Evolutionary conservation across 208 protist species (phyloP), one percentile per base, ranked within the genome.

Genomic region (Leptomonas pyrrhocoris): DNA sequence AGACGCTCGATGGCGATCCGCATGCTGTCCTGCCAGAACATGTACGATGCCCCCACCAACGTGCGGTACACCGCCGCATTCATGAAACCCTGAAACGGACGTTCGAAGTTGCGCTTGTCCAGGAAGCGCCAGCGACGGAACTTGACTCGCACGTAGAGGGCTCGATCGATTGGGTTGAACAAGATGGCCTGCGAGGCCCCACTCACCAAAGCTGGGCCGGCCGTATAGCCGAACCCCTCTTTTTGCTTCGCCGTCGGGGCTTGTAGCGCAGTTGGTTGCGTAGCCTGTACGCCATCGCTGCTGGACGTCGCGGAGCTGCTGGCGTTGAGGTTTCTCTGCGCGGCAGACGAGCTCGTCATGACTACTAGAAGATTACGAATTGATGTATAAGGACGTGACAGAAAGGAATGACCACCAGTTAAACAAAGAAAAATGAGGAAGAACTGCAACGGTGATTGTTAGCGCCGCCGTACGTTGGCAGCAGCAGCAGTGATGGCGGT

Each of bases 31-130:
- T 97, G 93, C 84, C 84, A 97, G 62, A 97, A 95, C 66, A 97
- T 86, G 81, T 97, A 97, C 18, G 90, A 94, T 9, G 86, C 88
- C 3, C 86, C 85, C 2, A 94, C 88, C 34, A 95, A 60, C 21
- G 93, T 97, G 27, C 93, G 86, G 58, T 97, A 97, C 2, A 97
- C 81, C 1, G 88, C 88, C 2, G 93, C 93, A 59, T 97, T 97
- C 71, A 92, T 62, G 66, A 97, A 95, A 19, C 93, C 90, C 63
- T 97, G 93, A 81, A 97, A 97, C 0, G 93, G 93, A 3, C 84
- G 90, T 54, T 93, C 86, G 80, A 95, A 97, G 57, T 97, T 97
- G 6, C 88, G 80, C 58, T 77, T 71, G 71, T 95, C 93, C 16
- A 95, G 73, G 76, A 95, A 95, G 30, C 64, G 78, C 0, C 72